A percentile compares a stretch with the other conserved stretches of the same genome.
These are phyloP conservation scores for Paramecium bursaria DNA, from an alignment of 73 alveolate genomes.

Conservation along the genomic window DNA sequence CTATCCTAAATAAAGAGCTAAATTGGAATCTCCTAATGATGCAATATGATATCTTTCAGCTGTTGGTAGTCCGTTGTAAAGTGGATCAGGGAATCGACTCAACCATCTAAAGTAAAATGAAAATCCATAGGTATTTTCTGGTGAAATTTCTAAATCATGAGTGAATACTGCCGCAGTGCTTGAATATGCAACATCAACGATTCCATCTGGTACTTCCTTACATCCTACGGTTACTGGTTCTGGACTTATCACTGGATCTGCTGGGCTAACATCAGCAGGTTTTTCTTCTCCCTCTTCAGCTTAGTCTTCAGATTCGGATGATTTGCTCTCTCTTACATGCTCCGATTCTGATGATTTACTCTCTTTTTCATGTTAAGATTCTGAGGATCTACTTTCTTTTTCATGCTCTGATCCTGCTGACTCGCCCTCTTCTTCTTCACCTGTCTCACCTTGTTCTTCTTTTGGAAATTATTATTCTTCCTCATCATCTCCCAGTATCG, in stretches of 20 bases:
- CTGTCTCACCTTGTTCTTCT: conserved; percentile 22
- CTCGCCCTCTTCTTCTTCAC: conserved; percentile 3
- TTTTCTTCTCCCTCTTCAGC: conserved; percentile 23
- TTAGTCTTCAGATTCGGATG: conserved; percentile 1
- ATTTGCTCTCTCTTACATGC: not conserved
- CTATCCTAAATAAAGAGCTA: conserved; percentile 8
- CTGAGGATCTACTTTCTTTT: not conserved
- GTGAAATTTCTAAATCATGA: conserved; percentile 39
- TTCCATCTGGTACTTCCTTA: conserved; percentile 32
- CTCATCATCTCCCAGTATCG: conserved; percentile 1
- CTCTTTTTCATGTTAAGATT: not conserved
- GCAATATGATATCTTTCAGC: conserved; percentile 42
- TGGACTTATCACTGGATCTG: too few species aligned
- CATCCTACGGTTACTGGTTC: too few species aligned
- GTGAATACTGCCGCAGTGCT: conserved; percentile 6
- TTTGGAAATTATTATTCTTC: conserved; percentile 1
- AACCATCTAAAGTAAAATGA: conserved; percentile 59
- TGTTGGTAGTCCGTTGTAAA: conserved; percentile 3
- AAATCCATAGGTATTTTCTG: not conserved
- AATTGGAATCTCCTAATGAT: conserved; percentile 23
- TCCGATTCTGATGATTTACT: not conserved
- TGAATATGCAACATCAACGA: not conserved
- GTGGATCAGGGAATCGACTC: conserved; percentile 45
- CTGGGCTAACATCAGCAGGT: too few species aligned
- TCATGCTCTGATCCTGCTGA: not conserved